Evolutionary conservation across 2,329 filamentous ascomycete genomes (phyloP).

Genomic region (Onygenales sp.): DNA sequence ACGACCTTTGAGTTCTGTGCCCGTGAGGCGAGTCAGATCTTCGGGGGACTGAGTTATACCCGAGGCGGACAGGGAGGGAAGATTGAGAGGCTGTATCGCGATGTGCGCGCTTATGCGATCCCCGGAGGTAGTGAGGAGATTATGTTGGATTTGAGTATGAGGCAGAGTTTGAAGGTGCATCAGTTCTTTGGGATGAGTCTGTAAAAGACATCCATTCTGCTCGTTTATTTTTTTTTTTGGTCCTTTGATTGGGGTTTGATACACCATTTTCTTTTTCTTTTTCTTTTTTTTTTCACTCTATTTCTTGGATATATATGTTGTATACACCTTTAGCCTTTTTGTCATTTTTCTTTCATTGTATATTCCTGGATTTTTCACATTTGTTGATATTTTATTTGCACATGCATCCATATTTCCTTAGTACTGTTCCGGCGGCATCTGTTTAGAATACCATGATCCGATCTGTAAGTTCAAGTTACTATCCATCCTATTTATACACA

Average conservation of each 20-base stretch:
- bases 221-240: conserved; percentile 3
- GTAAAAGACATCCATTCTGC: conserved; percentile 34
- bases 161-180: conserved; percentile 79
- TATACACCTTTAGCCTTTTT: not conserved
- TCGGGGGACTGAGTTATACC: conserved; percentile 85
- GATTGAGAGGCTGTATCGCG: conserved; percentile 87
- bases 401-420: no score
- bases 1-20: conserved; percentile 97
- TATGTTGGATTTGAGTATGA: conserved; percentile 93
- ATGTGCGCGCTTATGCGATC: conserved; percentile 92
- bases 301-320: not conserved
- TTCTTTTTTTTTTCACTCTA: not conserved
- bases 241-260: not conserved
- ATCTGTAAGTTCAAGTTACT: no score
- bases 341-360: no score
- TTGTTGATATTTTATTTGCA: no score
- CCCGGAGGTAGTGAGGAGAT: conserved; percentile 96
- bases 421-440: no score
- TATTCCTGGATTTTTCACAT: no score
- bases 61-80: conserved; percentile 91
- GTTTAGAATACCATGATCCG: no score
- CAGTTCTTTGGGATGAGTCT: conserved; percentile 94
- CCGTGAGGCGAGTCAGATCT: conserved; percentile 92
- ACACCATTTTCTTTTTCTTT: not conserved
- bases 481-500: no score